Base-by-base conservation (phyloP, 441 rosid genomes). In the Croton laevigatus region DNA sequence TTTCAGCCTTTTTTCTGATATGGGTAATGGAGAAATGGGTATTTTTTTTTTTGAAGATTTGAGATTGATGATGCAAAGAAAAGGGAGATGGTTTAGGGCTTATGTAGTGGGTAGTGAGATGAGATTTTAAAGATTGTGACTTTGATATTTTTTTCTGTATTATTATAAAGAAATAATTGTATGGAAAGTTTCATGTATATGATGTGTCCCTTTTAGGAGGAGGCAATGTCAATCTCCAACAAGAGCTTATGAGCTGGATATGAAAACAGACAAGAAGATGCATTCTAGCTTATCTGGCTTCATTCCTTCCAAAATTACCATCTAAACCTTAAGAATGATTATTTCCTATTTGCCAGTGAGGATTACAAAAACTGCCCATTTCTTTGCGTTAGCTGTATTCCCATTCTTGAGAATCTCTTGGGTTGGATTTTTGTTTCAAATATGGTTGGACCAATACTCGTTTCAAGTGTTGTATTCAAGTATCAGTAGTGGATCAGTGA, bases 231-330 rank as follows among this genome's bases (percentile, higher is more conserved):
- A 76, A 64, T 57, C 22, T 80, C 82, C 73, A 73, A 68, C 62
- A 42, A 65, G 67, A 58, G 71, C n/a, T 53, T 66, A 74, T 83
- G 86, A 86, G 86, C 89, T 83, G 86, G 86, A 83, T 32, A 49
- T 72, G 75, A 69, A 71, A 49, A 60, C 65, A 64, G 78, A 82
- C 80, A 80, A 75, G 38, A 32, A 70, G 73, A 36, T 80, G 74
- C 79, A 73, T 46, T 70, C 62, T 71, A 55, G 66, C 69, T 70
- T 55, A 57, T 66, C 57, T 76, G 82, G 81, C 64, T 27, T 48
- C 67, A 46, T 71, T 73, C 69, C 9, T 63, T 63, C 68, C n/a
- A n/a, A 66, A 76, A 72, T 73, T 69, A 79, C 78, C 71, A 72
- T 76, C 77, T 68, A 59, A 66, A 46, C 79, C 78, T 65, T 67